Conservation (phyloP, 2,329 filamentous ascomycete species). For the Onygena corvina region DNA sequence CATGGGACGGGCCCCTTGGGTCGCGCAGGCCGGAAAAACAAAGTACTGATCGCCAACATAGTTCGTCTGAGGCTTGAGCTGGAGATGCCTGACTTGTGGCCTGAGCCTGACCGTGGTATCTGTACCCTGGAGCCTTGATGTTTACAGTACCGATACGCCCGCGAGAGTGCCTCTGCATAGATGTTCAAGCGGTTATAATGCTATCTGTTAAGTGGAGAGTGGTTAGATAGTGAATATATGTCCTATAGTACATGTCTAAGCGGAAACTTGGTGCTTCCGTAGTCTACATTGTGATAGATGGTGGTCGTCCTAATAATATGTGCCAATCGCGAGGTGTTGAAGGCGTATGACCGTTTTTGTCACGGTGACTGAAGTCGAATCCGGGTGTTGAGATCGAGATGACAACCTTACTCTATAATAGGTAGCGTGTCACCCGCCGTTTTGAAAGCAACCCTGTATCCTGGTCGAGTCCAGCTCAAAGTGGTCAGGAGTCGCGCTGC, state of each 20-base stretch:
- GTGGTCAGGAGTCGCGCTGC: not conserved
- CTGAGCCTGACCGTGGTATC: too few species aligned
- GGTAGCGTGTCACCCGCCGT: not conserved
- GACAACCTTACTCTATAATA: not conserved
- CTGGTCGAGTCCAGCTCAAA: not conserved
- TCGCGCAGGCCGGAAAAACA: not conserved
- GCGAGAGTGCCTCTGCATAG: too few species aligned
- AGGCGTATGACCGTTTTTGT: not conserved
- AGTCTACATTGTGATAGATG: not conserved
- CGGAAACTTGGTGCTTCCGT: not conserved
- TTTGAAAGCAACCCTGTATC: not conserved
- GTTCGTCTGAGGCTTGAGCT: too few species aligned
- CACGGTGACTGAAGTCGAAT: not conserved
- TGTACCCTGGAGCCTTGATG: too few species aligned
- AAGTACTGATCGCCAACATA: not conserved
- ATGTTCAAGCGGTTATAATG: too few species aligned
- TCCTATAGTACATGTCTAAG: conserved; percentile 1
- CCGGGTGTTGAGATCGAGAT: too few species aligned
- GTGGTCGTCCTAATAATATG: not conserved
- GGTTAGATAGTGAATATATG: not conserved
- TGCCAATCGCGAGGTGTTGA: not conserved
- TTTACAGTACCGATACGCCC: too few species aligned
- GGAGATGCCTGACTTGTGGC: too few species aligned
- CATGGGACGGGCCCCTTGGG: too few species aligned
- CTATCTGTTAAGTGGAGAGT: too few species aligned